Base-by-base conservation (phyloP, 208 protist species). In the Kentomonas sorsogonicus region DNA sequence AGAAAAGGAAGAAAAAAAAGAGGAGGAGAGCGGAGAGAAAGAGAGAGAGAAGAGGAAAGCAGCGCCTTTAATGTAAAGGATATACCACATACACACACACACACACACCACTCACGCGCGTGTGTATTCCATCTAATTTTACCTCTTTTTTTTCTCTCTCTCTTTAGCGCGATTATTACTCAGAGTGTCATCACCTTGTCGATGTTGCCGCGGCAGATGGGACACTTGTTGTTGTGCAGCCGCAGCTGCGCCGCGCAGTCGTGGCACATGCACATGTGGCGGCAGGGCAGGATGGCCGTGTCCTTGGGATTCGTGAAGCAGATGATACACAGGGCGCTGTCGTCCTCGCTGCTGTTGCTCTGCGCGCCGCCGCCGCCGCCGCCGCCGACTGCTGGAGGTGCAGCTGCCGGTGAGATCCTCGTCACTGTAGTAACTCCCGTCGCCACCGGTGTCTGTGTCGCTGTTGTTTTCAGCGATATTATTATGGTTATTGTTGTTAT, bases 261-360 rank as follows among this genome's bases (percentile, higher is more conserved):
- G 50, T 74, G 52, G 72, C 94, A 97, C 3, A 96, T 58, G 41
- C 91, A 96, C 83, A 96, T 82, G 56, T 97, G 92, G 0, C 94
- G 76, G 64, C 94, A 97, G 7, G 94, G 94, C 26, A 97, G 66
- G n/a, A 97, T 69, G 9, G 77, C 86, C 7, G 90, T 96, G 63
- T 97, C 73, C 45, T 77, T 76, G 15, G 46, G 54, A 22, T 93
- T 93, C 5, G 69, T 74, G 13, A 97, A 67, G 59, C 94, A 97
- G 38, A 97, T 72, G 0, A 95, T 87, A 55, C 94, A 97, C 46
- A 82, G 27, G 10, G 71, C 57, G 10, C 34, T 53, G 9, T 76
- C 76, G 13, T 74, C 67, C 11, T 74, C 72, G 10, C 27, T 50
- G 15, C 15, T 34, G 0, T 45, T 39, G 46, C 31, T 53, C 33